phyloP scores from a whole-genome alignment of 2,329 filamentous ascomycete species.

The Tothia fuscella region DNA sequence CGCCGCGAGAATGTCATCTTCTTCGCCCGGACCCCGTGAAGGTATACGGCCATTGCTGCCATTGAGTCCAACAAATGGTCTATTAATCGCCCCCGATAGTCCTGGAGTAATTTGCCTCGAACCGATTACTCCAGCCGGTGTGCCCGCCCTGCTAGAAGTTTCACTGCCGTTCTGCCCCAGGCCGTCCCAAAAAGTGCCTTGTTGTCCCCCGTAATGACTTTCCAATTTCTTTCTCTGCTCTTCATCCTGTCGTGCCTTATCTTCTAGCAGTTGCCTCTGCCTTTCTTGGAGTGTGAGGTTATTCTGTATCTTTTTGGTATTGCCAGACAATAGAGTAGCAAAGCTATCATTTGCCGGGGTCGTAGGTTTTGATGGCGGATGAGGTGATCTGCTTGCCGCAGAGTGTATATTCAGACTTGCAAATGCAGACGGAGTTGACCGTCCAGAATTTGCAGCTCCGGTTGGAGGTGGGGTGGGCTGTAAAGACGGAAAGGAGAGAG shows the following conservation, averaged over 20 bases:
- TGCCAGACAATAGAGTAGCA: constrained; percentile 59
- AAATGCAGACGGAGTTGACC: constrained; percentile 25
- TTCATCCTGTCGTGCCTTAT: constrained; percentile 64
- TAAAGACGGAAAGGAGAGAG: constrained; percentile 18
- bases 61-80: constrained; percentile 25
- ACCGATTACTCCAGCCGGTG: too few relatives aligned
- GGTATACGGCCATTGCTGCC: constrained; percentile 12
- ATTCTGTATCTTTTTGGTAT: constrained; percentile 46
- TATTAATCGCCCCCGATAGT: constrained; percentile 26
- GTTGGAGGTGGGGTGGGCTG: constrained; percentile 22
- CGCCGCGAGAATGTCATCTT: constrained; percentile 49
- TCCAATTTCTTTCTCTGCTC: constrained; percentile 61
- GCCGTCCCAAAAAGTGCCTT: constrained; percentile 63
- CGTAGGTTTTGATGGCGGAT: constrained; percentile 39
- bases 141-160: constrained; percentile 16
- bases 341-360: constrained; percentile 56
- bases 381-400: constrained; percentile 17
- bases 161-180: constrained; percentile 44
- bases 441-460: constrained; percentile 27
- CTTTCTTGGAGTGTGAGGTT: constrained; percentile 58
- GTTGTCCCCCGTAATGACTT: constrained; percentile 57
- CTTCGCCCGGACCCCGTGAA: constrained; percentile 24
- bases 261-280: constrained; percentile 61
- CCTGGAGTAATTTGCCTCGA: constrained; percentile 25
- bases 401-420: constrained; percentile 25